These are phyloP conservation scores for Pseudogymnoascus sp. DNA, from an alignment of 2,329 filamentous ascomycete genomes.

Conservation along the genomic window DNA sequence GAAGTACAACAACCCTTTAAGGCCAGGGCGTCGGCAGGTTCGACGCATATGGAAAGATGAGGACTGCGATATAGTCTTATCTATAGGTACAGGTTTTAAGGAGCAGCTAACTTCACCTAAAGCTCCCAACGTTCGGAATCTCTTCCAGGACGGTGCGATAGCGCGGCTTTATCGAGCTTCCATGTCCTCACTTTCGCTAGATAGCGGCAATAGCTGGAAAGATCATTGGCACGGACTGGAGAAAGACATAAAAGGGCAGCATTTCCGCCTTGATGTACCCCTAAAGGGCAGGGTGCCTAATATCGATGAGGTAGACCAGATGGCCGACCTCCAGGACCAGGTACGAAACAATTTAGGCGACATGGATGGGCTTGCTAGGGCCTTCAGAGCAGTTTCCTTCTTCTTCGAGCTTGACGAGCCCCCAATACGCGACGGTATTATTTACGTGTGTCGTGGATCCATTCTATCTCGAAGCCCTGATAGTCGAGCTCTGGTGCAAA, in stretches of 20 bases:
- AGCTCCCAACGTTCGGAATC: constrained; percentile 15
- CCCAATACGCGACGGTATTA: constrained; percentile 9
- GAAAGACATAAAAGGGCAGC: constrained; percentile 13
- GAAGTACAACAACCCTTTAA: constrained; percentile 17
- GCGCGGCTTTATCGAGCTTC: constrained; percentile 18
- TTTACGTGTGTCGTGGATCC: constrained; percentile 16
- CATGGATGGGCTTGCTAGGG: constrained; percentile 12
- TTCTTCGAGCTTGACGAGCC: constrained; percentile 19
- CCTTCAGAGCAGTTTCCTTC: constrained; percentile 17
- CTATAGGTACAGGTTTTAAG: constrained; percentile 16
- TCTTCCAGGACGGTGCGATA: constrained; percentile 15
- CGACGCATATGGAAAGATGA: constrained; percentile 14
- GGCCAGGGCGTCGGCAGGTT: constrained; percentile 14
- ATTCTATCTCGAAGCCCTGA: constrained; percentile 18
- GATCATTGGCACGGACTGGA: constrained; percentile 18
- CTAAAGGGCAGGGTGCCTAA: constrained; percentile 14
- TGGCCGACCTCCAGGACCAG: constrained; percentile 15
- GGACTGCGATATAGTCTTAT: constrained; percentile 16
- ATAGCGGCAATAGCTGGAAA: constrained; percentile 17
- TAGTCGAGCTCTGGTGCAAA: constrained; percentile 13
- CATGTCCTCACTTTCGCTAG: constrained; percentile 18
- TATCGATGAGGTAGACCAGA: constrained; percentile 17
- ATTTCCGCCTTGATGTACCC: constrained; percentile 19
- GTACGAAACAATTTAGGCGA: constrained; percentile 13
- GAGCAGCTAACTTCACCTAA: constrained; percentile 14